Base-by-base conservation (phyloP, 768 basidiomycete species). In the Calocybe gangraenosa region DNA sequence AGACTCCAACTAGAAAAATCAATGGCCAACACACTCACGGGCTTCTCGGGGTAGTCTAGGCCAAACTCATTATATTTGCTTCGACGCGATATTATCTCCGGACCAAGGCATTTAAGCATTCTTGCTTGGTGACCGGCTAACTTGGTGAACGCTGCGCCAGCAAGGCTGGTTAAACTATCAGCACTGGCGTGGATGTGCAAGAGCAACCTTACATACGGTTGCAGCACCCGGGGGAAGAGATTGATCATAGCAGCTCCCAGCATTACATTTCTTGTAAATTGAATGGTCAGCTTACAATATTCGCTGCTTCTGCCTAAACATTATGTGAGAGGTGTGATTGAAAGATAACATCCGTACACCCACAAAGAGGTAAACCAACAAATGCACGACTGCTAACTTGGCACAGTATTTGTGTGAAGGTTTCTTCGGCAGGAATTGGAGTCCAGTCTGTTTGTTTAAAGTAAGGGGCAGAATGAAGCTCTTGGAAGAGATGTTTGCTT, bases 291-390 rank as follows among this genome's bases (percentile, higher is more conserved):
- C 3, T 54, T 28, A 21, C 60, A 40, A 42, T 58, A 66, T 7
- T 62, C 60, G 13, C 47, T 37, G 42, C 66, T 51, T 11, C 63
- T 56, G 41, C 66, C 65, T 66, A 32, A 7, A 42, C 15, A 14
- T 15, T 11, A 30, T 18, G 23, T 40, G 7, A 19, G 25, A 8
- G 7, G 39, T 11, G 11, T 3, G 20, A 28, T 22, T 18, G 14
- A 7, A 25, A 10, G 25, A 13, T 30, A 31, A 20, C 11, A 11
- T 15, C 11, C 11, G 2, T 13, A 9, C 22, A 50, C 64, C 37
- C 40, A 70, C 68, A 69, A 0, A 61, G 32, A 15, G 64, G 63
- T 7, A 57, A 30, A 4, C 67, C 67, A 1, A 69, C 60, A 39
- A 68, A 68, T 30, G 64, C 44, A 2, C 68, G 62, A 41, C 60